Percentiles rank a stretch among this genome's conserved stretches.
Conservation (phyloP, 2,329 filamentous ascomycete species). For the Cytospora chrysosperma region DNA sequence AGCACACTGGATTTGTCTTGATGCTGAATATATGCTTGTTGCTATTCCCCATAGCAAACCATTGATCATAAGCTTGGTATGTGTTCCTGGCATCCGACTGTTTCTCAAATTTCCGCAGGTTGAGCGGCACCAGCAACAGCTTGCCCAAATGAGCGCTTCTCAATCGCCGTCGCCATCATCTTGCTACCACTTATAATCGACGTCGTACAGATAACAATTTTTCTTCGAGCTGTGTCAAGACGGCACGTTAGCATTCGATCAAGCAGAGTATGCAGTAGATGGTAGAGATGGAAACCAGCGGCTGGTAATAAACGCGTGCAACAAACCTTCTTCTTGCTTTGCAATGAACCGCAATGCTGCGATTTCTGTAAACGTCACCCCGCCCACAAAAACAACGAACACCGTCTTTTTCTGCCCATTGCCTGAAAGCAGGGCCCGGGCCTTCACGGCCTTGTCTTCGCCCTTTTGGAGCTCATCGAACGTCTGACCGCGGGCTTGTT, state of each 20-base stretch:
- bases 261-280: neutral
- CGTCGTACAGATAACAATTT: conserved; percentile 90
- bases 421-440: conserved; percentile 77
- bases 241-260: conserved; percentile 12
- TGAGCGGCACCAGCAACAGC: conserved; percentile 36
- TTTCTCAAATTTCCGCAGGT: conserved; percentile 13
- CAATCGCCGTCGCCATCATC: conserved; percentile 83
- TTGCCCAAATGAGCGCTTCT: conserved; percentile 63
- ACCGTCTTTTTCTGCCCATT: conserved; percentile 76
- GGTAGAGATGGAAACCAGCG: neutral
- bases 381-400: conserved; percentile 96
- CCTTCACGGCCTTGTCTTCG: conserved; percentile 88
- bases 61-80: neutral
- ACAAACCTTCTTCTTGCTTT: conserved; percentile 71
- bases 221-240: conserved; percentile 59
- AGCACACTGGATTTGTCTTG: neutral
- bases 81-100: neutral
- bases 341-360: conserved; percentile 90
- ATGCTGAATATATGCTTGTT: neutral
- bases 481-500: conserved; percentile 81
- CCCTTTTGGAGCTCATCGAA: conserved; percentile 92
- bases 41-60: neutral
- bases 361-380: conserved; percentile 94
- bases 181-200: conserved; percentile 85
- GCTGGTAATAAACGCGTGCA: neutral